Evolutionary conservation across 192 early-diverging fungal genomes (phyloP).

Genomic region (Podila epicladia): DNA sequence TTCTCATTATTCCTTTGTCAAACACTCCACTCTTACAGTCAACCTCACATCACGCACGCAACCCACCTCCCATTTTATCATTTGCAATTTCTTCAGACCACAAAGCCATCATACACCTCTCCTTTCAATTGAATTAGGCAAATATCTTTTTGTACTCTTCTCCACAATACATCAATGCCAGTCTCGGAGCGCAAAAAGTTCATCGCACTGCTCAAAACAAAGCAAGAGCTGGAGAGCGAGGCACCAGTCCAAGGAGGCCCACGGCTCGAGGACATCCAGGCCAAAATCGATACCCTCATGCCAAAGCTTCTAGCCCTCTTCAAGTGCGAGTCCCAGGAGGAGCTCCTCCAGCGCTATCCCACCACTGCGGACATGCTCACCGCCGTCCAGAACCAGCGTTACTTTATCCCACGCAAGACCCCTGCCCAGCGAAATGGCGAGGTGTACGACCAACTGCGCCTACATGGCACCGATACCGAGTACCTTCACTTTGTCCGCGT

Average conservation of each 20-base stretch:
- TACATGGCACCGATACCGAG: slow-evolving; percentile 14
- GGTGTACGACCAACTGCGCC: slow-evolving; percentile 19
- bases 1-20: too few species aligned
- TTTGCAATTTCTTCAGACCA: background rate
- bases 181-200: slow-evolving; percentile 38
- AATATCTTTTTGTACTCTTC: background rate
- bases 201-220: slow-evolving; percentile 10
- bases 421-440: slow-evolving; percentile 1
- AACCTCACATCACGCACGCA: too few species aligned
- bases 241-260: background rate
- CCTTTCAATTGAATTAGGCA: background rate
- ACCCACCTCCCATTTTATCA: too few species aligned
- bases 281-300: slow-evolving; percentile 1
- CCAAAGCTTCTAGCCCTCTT: slow-evolving; percentile 16
- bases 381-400: slow-evolving; percentile 27
- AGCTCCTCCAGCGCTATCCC: slow-evolving; percentile 5
- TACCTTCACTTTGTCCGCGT: slow-evolving; percentile 33
- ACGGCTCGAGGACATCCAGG: background rate
- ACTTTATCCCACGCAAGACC: slow-evolving; percentile 16
- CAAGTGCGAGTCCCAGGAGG: background rate
- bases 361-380: slow-evolving; percentile 17
- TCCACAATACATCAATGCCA: background rate
- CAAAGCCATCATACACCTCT: background rate
- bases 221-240: slow-evolving; percentile 17
- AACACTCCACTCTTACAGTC: too few species aligned